These are phyloP conservation scores for Beauveria medogensis DNA, from an alignment of 2,329 filamentous ascomycete species.

Conservation along the genomic window DNA sequence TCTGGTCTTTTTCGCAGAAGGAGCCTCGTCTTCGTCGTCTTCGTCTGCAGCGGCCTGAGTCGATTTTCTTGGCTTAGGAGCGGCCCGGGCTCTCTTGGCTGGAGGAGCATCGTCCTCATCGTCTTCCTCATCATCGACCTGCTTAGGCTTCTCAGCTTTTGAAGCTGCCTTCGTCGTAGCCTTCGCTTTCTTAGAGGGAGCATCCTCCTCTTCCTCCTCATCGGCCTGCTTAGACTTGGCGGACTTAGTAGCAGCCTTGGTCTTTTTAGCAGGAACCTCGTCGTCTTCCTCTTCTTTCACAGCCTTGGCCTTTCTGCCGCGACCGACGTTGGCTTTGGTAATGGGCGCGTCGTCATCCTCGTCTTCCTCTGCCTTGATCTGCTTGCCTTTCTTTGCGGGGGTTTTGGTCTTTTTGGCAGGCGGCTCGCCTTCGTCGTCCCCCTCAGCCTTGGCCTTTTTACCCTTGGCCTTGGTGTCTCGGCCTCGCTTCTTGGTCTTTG, in stretches of 20 bases:
- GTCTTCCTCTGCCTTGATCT: conserved; percentile 17
- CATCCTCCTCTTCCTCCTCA: neutral
- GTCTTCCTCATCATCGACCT: neutral
- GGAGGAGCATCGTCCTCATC: neutral
- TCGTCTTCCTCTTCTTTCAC: conserved; percentile 11
- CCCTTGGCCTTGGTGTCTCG: conserved; percentile 15
- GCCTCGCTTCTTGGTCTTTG: conserved; percentile 25
- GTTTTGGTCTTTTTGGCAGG: conserved; percentile 25
- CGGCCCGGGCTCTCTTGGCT: neutral
- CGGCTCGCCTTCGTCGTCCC: conserved; percentile 24
- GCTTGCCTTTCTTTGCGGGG: conserved; percentile 21
- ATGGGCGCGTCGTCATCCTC: conserved; percentile 12
- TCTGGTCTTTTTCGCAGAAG: conserved; percentile 16
- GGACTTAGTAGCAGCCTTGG: neutral
- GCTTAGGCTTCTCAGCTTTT: neutral
- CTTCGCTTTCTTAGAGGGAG: neutral
- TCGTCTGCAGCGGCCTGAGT: neutral
- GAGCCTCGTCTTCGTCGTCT: neutral
- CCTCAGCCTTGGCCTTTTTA: conserved; percentile 20
- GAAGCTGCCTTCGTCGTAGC: neutral
- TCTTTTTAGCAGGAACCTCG: conserved; percentile 18
- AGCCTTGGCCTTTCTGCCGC: conserved; percentile 13
- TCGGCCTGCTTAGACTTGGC: neutral
- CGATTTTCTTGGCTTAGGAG: neutral
- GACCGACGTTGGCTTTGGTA: conserved; percentile 14